phyloP scores from a whole-genome alignment of 345 rosid genomes.

The Aethionema arabicum region DNA sequence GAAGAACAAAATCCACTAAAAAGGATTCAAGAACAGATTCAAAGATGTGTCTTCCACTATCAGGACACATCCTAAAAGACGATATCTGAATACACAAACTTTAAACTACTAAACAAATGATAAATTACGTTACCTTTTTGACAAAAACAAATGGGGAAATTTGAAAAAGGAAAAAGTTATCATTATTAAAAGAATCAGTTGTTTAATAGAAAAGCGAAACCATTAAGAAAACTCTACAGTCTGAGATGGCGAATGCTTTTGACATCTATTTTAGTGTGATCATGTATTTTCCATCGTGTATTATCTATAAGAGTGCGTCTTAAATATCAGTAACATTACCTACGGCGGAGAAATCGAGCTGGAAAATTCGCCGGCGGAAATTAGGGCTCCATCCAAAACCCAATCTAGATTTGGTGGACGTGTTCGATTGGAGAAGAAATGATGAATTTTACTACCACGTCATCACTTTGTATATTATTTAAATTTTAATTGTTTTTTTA shows the following conservation, averaged over 20 bases:
- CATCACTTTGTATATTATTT: too few relatives aligned
- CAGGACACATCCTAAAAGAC: conserved; percentile 21
- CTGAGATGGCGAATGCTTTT: conserved; percentile 18
- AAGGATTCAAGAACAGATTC: conserved; percentile 5
- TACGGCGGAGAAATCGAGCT: conserved; percentile 5
- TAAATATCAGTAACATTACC: conserved; percentile 25
- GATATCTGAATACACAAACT: not conserved
- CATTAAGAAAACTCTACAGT: not conserved
- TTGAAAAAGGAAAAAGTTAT: not conserved
- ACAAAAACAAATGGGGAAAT: conserved; percentile 26
- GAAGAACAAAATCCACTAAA: not conserved
- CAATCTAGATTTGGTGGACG: too few relatives aligned
- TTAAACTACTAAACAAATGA: conserved; percentile 19
- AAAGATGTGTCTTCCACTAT: conserved; percentile 31
- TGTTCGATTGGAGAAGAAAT: too few relatives aligned
- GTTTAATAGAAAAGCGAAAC: conserved; percentile 5
- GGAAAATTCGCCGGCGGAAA: too few relatives aligned
- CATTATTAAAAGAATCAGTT: conserved; percentile 1
- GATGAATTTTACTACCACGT: too few relatives aligned
- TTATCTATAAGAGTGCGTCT: not conserved
- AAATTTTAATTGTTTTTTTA: too few relatives aligned
- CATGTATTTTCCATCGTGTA: not conserved
- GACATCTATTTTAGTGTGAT: not conserved
- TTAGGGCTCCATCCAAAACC: too few relatives aligned
- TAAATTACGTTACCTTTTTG: not conserved